Evolutionary conservation across 2,329 filamentous ascomycete genomes (phyloP).

Genomic region (Fusarium oligoseptatum): DNA sequence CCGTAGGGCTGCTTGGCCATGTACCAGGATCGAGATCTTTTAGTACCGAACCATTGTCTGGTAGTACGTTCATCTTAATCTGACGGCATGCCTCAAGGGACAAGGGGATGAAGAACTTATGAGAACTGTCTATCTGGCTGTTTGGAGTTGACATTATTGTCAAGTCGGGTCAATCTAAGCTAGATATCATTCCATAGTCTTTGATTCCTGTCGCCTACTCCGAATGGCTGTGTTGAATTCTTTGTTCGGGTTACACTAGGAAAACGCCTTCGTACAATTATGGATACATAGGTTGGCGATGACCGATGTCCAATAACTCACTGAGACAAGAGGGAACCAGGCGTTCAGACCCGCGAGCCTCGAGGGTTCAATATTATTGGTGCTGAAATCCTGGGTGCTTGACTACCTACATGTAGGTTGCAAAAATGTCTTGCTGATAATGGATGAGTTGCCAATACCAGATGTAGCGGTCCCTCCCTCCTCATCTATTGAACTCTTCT

Average conservation of each 20-base stretch:
- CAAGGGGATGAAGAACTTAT: not conserved
- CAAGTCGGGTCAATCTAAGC: not conserved
- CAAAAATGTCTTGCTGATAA: not conserved
- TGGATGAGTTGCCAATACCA: not conserved
- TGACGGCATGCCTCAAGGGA: not conserved
- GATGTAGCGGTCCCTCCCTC: not conserved
- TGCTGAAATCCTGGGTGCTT: not conserved
- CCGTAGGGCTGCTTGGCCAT: conserved; percentile 2
- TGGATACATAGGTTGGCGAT: not conserved
- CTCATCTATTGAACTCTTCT: not conserved
- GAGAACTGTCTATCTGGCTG: not conserved
- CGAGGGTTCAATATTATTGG: not conserved
- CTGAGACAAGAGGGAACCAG: not conserved
- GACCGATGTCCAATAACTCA: not conserved
- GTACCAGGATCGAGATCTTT: conserved; percentile 13
- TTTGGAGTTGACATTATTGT: not conserved
- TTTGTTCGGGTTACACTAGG: not conserved
- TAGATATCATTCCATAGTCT: not conserved
- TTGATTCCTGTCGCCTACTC: not conserved
- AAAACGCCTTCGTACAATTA: not conserved
- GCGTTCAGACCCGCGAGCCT: not conserved
- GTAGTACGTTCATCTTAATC: conserved; percentile 3
- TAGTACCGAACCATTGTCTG: conserved; percentile 1
- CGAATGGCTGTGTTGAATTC: not conserved
- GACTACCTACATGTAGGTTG: not conserved